Conservation (phyloP, 768 basidiomycete species). For the Hygrophoropsis aurantiaca region DNA sequence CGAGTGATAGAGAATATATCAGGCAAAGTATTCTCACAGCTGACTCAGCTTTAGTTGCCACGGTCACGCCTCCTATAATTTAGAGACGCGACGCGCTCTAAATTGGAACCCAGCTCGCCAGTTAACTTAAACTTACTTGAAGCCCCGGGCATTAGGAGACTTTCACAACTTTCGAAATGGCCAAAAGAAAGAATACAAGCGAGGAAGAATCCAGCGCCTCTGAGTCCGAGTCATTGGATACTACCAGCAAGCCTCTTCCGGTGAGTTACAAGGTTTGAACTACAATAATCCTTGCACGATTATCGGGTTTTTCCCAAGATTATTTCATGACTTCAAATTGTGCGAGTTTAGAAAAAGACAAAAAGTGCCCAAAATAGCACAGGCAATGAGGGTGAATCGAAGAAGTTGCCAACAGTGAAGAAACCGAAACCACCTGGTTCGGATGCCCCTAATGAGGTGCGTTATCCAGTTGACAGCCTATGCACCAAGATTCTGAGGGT, state of each 20-base stretch:
- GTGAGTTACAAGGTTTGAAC: slow-evolving; percentile 1
- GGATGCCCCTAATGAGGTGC: slow-evolving; percentile 1
- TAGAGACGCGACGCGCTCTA: slow-evolving; percentile 12
- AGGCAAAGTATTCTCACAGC: slow-evolving; percentile 26
- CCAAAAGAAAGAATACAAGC: slow-evolving; percentile 16
- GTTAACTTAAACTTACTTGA: too few species aligned
- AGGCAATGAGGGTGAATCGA: slow-evolving; percentile 11
- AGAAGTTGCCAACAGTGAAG: slow-evolving; percentile 26
- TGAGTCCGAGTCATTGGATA: slow-evolving; percentile 13
- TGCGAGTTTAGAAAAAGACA: background rate
- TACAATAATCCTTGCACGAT: background rate
- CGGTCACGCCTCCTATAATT: slow-evolving; percentile 4
- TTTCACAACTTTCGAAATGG: too few species aligned
- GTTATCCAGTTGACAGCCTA: background rate
- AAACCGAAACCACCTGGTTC: slow-evolving; percentile 31
- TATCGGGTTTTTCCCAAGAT: background rate
- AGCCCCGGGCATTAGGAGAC: too few species aligned
- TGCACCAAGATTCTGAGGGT: slow-evolving; percentile 14
- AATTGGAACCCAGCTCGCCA: too few species aligned
- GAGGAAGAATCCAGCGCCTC: slow-evolving; percentile 14
- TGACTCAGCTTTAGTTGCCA: background rate
- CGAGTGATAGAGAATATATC: slow-evolving; percentile 31
- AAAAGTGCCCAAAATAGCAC: slow-evolving; percentile 14
- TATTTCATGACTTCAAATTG: too few species aligned
- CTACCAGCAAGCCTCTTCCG: slow-evolving; percentile 9